Conservation (phyloP, 371 early-diverging fungal genomes). For the Nosema muscidifuracis region DNA sequence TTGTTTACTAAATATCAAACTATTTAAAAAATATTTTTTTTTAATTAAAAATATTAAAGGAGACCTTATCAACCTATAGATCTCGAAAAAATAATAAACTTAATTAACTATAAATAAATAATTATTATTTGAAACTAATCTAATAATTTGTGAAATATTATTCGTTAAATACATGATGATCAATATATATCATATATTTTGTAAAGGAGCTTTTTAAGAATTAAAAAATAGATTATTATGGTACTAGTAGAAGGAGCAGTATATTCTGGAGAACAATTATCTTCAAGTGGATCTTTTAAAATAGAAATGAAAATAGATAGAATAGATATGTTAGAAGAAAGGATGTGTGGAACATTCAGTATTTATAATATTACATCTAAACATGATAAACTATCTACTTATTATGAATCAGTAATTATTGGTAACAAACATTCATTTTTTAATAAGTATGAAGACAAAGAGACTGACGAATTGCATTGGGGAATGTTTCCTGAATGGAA, state of each 20-base stretch:
- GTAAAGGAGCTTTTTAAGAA: background rate
- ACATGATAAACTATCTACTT: slow-evolving; percentile 33
- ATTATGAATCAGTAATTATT: slow-evolving; percentile 35
- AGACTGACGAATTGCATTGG: slow-evolving; percentile 32
- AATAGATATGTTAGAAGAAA: slow-evolving; percentile 9
- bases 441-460: background rate
- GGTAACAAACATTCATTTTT: slow-evolving; percentile 8
- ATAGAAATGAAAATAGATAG: slow-evolving; percentile 46
- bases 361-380: slow-evolving; percentile 34
- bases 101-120: no score
- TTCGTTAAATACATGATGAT: no score
- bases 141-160: no score
- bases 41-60: no score
- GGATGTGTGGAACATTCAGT: slow-evolving; percentile 40
- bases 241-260: slow-evolving; percentile 26
- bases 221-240: background rate
- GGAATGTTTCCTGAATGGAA: slow-evolving; percentile 30
- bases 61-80: no score
- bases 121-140: no score
- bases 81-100: no score
- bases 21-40: no score
- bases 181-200: no score
- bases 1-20: no score
- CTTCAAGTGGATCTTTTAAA: slow-evolving; percentile 31
- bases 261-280: slow-evolving; percentile 39